Evolutionary conservation across 495 filamentous ascomycete species (phyloP).

Genomic region (Friedmanniomyces simplex): DNA sequence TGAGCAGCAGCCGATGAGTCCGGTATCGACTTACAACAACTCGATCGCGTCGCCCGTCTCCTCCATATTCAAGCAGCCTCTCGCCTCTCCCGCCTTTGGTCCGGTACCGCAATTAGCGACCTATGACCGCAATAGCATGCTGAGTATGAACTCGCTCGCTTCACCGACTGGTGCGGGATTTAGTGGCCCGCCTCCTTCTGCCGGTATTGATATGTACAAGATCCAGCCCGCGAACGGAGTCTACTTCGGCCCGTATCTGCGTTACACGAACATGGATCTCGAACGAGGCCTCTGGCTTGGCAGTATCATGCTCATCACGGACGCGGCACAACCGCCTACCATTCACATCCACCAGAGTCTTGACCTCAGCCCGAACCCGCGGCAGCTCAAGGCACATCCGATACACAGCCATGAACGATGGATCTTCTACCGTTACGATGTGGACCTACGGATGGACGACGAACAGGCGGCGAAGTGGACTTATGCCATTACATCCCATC

Average conservation of each 20-base stretch:
- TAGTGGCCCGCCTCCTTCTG: conserved; percentile 70
- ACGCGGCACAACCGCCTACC: conserved; percentile 79
- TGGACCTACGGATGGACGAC: conserved; percentile 88
- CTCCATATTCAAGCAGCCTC: conserved; percentile 55
- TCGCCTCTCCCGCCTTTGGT: conserved; percentile 49
- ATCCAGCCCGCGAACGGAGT: conserved; percentile 91
- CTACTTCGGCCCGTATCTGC: conserved; percentile 91
- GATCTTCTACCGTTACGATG: conserved; percentile 92
- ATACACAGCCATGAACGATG: conserved; percentile 86
- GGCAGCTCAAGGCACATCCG: conserved; percentile 71
- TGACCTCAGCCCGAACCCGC: conserved; percentile 86
- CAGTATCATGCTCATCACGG: conserved; percentile 73
- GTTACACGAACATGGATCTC: conserved; percentile 95
- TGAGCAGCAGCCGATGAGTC: conserved; percentile 69
- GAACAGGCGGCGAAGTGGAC: conserved; percentile 79
- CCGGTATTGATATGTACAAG: conserved; percentile 87
- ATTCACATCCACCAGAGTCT: conserved; percentile 89
- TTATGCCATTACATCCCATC: conserved; percentile 92
- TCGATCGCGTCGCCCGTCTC: conserved; percentile 63
- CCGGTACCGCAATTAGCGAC: conserved; percentile 49
- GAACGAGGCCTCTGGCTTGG: conserved; percentile 86
- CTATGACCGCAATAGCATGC: conserved; percentile 46
- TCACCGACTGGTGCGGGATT: conserved; percentile 57
- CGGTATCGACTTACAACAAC: conserved; percentile 39
- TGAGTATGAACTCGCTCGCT: conserved; percentile 61